These are phyloP conservation scores for Cyberlindnera saturnus DNA, from an alignment of 805 yeast species.

Conservation along the genomic window DNA sequence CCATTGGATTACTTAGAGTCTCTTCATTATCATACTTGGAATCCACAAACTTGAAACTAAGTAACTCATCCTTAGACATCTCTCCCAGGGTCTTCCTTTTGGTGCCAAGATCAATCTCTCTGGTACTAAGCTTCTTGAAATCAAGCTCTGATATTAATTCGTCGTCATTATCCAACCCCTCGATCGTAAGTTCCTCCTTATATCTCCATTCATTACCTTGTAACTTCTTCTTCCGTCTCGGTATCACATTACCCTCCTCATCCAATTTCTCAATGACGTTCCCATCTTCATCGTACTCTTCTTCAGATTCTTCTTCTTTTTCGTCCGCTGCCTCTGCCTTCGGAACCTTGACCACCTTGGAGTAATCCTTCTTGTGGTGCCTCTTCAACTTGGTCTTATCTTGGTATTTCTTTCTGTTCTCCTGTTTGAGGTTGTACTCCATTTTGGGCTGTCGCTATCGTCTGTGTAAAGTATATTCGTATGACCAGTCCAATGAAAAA, in stretches of 20 bases:
- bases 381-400: constrained; percentile 34
- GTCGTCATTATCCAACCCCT: constrained; percentile 9
- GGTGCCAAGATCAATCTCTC: constrained; percentile 7
- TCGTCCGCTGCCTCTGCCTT: background rate
- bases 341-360: constrained; percentile 24
- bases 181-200: constrained; percentile 20
- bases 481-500: no score
- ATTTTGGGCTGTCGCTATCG: constrained; percentile 3
- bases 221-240: constrained; percentile 8
- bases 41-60: constrained; percentile 5
- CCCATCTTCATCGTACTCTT: constrained; percentile 12
- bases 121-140: constrained; percentile 11
- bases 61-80: constrained; percentile 10
- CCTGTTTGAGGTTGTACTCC: constrained; percentile 29
- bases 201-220: constrained; percentile 17
- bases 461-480: no score
- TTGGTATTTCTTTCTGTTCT: constrained; percentile 35
- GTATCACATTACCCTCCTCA: constrained; percentile 4
- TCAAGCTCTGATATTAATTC: constrained; percentile 15
- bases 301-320: constrained; percentile 3
- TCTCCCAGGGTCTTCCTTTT: constrained; percentile 2
- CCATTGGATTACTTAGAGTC: background rate
- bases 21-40: constrained; percentile 3
- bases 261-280: constrained; percentile 8
- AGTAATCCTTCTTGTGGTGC: constrained; percentile 32